These are phyloP conservation scores for Karstenula rhodostoma DNA, from an alignment of 2,329 filamentous ascomycete species.

Conservation along the genomic window DNA sequence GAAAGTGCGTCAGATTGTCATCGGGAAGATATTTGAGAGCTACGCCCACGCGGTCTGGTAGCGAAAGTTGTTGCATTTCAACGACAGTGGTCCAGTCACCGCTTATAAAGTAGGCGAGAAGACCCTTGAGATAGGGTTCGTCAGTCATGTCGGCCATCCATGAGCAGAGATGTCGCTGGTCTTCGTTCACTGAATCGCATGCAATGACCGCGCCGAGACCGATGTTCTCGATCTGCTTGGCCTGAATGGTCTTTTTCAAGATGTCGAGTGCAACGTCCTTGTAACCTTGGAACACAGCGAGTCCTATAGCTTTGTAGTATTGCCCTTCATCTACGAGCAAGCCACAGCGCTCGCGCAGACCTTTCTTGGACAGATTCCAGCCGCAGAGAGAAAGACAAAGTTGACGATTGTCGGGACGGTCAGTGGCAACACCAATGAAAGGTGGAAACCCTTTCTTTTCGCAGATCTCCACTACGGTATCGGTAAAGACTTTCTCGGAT, in stretches of 20 bases:
- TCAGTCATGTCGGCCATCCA: conserved; percentile 71
- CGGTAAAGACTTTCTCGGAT: conserved; percentile 65
- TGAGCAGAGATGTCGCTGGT: conserved; percentile 68
- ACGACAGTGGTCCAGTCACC: conserved; percentile 79
- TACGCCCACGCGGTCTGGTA: conserved; percentile 77
- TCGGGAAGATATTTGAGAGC: conserved; percentile 76
- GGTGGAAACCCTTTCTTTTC: conserved; percentile 67
- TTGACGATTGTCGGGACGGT: conserved; percentile 74
- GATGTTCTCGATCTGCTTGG: conserved; percentile 69
- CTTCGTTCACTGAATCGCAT: conserved; percentile 60
- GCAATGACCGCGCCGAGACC: conserved; percentile 59
- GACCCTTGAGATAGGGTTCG: conserved; percentile 80
- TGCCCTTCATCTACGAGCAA: conserved; percentile 61
- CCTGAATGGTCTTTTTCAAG: conserved; percentile 72
- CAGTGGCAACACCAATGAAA: conserved; percentile 70
- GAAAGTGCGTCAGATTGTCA: conserved; percentile 53
- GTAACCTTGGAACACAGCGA: conserved; percentile 77
- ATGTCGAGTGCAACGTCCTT: conserved; percentile 73
- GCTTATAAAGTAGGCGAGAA: conserved; percentile 79
- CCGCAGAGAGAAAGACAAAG: conserved; percentile 78
- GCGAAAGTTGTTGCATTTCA: conserved; percentile 74
- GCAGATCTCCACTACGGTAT: conserved; percentile 68
- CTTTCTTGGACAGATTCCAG: conserved; percentile 69
- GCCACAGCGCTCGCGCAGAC: conserved; percentile 58
- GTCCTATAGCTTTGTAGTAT: conserved; percentile 80